Conservation (phyloP, 2,329 filamentous ascomycete genomes). For the Verticillium albo-atrum region DNA sequence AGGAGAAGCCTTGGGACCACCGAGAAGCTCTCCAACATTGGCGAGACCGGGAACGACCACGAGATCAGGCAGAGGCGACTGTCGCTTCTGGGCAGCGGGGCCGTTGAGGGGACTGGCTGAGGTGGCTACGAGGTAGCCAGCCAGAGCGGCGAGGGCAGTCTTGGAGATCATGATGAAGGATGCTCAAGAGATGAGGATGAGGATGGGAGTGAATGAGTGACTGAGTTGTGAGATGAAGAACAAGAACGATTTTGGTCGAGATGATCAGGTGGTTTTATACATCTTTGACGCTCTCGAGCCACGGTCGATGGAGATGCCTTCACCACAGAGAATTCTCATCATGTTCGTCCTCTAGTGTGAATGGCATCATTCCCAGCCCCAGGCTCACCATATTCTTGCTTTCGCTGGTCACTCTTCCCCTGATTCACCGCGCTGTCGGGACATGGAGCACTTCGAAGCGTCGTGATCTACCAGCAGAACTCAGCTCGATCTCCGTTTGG, state of each 20-base stretch:
- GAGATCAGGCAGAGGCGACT: not conserved
- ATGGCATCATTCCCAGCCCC: slow-evolving; percentile 2
- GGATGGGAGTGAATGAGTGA: not conserved
- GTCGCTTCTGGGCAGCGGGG: not conserved
- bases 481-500: not conserved
- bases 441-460: not conserved
- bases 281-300: not conserved
- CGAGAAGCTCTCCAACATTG: not conserved
- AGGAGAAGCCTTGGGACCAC: not conserved
- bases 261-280: not conserved
- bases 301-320: not conserved
- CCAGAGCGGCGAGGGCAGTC: not conserved
- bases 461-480: not conserved
- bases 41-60: not conserved
- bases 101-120: not conserved
- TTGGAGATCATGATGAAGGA: not conserved
- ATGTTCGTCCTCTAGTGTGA: not conserved
- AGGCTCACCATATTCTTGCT: not conserved
- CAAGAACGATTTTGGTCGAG: not conserved
- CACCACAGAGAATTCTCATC: not conserved
- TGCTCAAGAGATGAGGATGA: not conserved
- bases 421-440: not conserved
- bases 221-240: not conserved
- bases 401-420: not conserved
- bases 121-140: not conserved